Evolutionary conservation across 2,329 filamentous ascomycete species (phyloP), one percentile per base, ranked within the genome.

Genomic region (Venturia asperata): DNA sequence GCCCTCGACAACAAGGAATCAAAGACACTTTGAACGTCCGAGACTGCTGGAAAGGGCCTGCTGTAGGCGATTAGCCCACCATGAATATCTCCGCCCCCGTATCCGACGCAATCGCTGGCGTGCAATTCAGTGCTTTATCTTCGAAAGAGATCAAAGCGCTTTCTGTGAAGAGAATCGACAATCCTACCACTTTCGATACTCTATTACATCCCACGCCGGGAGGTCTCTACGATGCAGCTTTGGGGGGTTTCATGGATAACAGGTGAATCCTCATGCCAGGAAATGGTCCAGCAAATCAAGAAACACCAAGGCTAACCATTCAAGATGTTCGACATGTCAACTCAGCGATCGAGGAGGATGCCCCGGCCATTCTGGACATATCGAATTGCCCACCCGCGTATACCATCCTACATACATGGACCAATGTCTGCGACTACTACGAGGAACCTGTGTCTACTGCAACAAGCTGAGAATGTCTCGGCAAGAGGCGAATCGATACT

Each of bases 371-470:
- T 85, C 89, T 67, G 95, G 94, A 64, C 94, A 99, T 74, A 96
- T 99, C 75, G 91, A 97, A 71, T 86, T 99, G 15, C 92, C 94
- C 17, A 88, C 92, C 15, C 91, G 90, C 60, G 90, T 97, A 63
- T 99, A 97, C 75, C 93, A 99, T 76, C 91, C 93, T n/a, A 89
- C 92, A 1, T 97, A 97, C 73, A 89, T 99, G 81, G 92, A 97
- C 74, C 92, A 97, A 75, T 84, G 92, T 63, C 85, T 95, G 68
- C 88, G 90, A 56, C 81, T 99, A 58, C 82, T 99, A 24, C 87
- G 92, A 70, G 89, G 91, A 64, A 89, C 93, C 76, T 99, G 94
- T 75, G 84, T 88, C 67, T 97, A 96, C 79, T 99, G 95, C 77
- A 88, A 92, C 73, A 86, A 87, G 66, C 87, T 99, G 70, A 91